These are phyloP conservation scores for Lepidium didymum DNA, from an alignment of 345 rosid species.

Conservation along the genomic window DNA sequence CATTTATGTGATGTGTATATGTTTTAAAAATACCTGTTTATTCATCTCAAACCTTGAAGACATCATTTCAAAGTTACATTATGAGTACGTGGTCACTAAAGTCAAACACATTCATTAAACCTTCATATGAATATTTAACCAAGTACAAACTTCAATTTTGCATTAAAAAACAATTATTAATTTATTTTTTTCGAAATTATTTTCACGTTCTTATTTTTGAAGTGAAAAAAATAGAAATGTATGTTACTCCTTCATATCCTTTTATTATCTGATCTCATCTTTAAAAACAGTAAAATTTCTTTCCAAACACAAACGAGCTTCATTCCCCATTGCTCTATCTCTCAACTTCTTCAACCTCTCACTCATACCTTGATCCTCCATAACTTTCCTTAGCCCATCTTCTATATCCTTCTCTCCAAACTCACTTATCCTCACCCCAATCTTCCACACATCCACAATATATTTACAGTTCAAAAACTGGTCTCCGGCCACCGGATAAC, in stretches of 20 bases:
- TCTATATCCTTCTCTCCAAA: constrained; percentile 41
- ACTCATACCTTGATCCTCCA: constrained; percentile 40
- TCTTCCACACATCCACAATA: constrained; percentile 50
- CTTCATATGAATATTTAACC: neutral
- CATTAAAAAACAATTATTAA: neutral
- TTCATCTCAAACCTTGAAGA: no score
- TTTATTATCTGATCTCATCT: neutral
- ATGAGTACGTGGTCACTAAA: neutral
- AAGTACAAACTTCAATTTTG: neutral
- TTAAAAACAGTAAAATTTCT: neutral
- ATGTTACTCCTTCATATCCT: neutral
- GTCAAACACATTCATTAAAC: neutral
- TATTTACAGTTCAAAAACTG: constrained; percentile 66
- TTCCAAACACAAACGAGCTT: neutral
- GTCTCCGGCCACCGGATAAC: constrained; percentile 78
- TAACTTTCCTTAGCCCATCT: constrained; percentile 39
- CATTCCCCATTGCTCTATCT: constrained; percentile 34
- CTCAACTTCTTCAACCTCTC: constrained; percentile 33
- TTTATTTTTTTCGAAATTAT: neutral
- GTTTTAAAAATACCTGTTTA: no score
- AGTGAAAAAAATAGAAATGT: neutral
- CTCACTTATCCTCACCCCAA: constrained; percentile 47
- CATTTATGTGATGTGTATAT: no score
- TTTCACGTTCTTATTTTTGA: neutral
- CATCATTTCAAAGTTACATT: no score